A percentile compares a stretch with the other conserved stretches of the same genome.
phyloP scores from a whole-genome alignment of 2,329 filamentous ascomycete genomes.

The Colletotrichum higginsianum region DNA sequence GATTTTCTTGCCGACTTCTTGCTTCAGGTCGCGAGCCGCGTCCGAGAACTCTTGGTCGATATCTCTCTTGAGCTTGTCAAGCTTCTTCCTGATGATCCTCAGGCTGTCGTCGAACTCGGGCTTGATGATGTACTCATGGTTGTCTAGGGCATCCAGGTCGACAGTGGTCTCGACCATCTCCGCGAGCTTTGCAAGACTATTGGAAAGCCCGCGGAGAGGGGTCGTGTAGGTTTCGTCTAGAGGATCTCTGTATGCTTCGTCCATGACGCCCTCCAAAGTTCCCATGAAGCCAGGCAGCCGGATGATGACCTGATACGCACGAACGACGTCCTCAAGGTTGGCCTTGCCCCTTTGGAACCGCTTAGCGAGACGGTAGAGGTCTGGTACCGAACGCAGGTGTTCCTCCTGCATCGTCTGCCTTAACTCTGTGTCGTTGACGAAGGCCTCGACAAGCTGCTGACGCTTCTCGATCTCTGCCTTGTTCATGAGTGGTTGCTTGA shows the following conservation, averaged over 20 bases:
- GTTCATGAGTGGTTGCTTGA: conserved; percentile 97
- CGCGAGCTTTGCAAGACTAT: conserved; percentile 86
- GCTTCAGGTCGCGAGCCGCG: conserved; percentile 85
- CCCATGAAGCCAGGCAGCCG: conserved; percentile 90
- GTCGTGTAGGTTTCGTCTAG: conserved; percentile 89
- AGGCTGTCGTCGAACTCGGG: conserved; percentile 95
- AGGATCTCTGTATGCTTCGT: conserved; percentile 90
- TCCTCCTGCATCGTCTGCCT: conserved; percentile 98
- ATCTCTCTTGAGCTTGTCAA: conserved; percentile 85
- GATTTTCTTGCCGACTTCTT: conserved; percentile 98
- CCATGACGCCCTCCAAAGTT: conserved; percentile 93
- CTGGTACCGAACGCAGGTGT: conserved; percentile 91
- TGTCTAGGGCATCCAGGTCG: conserved; percentile 93
- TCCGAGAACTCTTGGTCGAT: conserved; percentile 87
- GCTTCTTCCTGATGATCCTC: conserved; percentile 88
- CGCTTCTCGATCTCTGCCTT: conserved; percentile 89
- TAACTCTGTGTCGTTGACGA: conserved; percentile 92
- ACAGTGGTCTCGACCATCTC: conserved; percentile 99
- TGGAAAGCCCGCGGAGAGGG: conserved; percentile 82
- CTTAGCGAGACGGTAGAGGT: conserved; percentile 93
- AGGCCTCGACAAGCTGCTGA: conserved; percentile 95
- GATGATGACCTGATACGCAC: conserved; percentile 95
- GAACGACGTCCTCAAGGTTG: conserved; percentile 94
- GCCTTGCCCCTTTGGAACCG: conserved; percentile 94
- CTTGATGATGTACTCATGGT: conserved; percentile 99